Conservation (phyloP, 2,329 filamentous ascomycete genomes). For the Fusarium agapanthi region DNA sequence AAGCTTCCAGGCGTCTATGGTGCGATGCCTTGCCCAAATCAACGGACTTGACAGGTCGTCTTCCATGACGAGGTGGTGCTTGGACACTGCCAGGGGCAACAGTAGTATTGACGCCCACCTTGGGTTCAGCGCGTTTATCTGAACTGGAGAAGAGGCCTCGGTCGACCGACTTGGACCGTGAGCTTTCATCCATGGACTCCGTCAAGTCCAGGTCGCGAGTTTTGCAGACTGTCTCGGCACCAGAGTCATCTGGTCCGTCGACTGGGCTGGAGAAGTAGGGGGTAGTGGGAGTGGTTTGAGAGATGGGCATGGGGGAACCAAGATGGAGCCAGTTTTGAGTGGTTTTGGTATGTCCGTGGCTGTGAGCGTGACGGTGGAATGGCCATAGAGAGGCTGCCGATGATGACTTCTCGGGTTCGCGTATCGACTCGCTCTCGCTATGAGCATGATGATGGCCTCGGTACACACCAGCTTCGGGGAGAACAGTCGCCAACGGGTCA, state of each 20-base stretch:
- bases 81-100: slow-evolving; percentile 69
- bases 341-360: slow-evolving; percentile 53
- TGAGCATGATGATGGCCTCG: slow-evolving; percentile 39
- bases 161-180: slow-evolving; percentile 71
- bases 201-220: slow-evolving; percentile 51
- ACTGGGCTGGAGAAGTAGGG: slow-evolving; percentile 48
- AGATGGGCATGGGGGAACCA: slow-evolving; percentile 34
- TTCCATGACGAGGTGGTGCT: slow-evolving; percentile 52
- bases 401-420: slow-evolving; percentile 36
- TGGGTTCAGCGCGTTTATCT: slow-evolving; percentile 72
- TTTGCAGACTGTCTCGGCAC: slow-evolving; percentile 46
- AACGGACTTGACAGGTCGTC: slow-evolving; percentile 57
- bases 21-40: slow-evolving; percentile 48
- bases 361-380: slow-evolving; percentile 52
- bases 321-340: slow-evolving; percentile 53
- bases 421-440: slow-evolving; percentile 39
- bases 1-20: slow-evolving; percentile 46
- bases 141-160: slow-evolving; percentile 65
- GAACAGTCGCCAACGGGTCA: slow-evolving; percentile 52
- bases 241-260: slow-evolving; percentile 55
- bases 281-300: slow-evolving; percentile 47
- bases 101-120: slow-evolving; percentile 69
- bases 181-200: slow-evolving; percentile 54
- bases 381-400: slow-evolving; percentile 42
- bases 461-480: slow-evolving; percentile 42